Percentiles rank a stretch among this genome's conserved stretches.
Evolutionary conservation across 768 basidiomycete species (phyloP).

Genomic region (Phaeotremella fagi): DNA sequence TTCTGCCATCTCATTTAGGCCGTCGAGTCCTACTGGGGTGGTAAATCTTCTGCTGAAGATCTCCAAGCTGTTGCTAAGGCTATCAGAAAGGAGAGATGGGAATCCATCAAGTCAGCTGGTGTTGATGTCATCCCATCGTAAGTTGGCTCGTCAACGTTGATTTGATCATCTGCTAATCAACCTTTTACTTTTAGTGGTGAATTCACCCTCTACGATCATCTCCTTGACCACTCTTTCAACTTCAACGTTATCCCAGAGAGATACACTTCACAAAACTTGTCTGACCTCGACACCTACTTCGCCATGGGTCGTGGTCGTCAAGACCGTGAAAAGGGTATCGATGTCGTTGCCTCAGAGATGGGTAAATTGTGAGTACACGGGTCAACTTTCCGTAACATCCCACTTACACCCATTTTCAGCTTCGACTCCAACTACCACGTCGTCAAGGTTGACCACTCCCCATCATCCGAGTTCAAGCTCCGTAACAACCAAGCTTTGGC

Average conservation of each 20-base stretch:
- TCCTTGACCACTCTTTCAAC: slow-evolving; percentile 90
- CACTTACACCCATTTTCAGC: slow-evolving; percentile 53
- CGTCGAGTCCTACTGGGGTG: slow-evolving; percentile 96
- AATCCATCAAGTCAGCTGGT: slow-evolving; percentile 70
- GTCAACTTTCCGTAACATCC: background rate
- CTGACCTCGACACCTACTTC: slow-evolving; percentile 90
- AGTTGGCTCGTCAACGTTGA: slow-evolving; percentile 36
- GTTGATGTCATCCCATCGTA: slow-evolving; percentile 92
- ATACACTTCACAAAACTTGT: slow-evolving; percentile 78
- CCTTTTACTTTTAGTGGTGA: slow-evolving; percentile 72
- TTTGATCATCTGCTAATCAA: slow-evolving; percentile 10
- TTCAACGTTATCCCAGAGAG: slow-evolving; percentile 97
- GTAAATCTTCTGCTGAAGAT: slow-evolving; percentile 79
- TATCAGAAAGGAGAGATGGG: slow-evolving; percentile 85
- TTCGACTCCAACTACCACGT: slow-evolving; percentile 99
- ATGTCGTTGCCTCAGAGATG: slow-evolving; percentile 97
- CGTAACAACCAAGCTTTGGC: slow-evolving; percentile 91
- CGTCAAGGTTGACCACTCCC: slow-evolving; percentile 93
- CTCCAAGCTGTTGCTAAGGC: slow-evolving; percentile 82
- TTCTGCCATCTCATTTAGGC: slow-evolving; percentile 55
- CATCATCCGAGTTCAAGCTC: slow-evolving; percentile 86
- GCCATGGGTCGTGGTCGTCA: slow-evolving; percentile 98
- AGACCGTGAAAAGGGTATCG: slow-evolving; percentile 69
- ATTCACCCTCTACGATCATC: slow-evolving; percentile 97
- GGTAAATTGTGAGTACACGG: slow-evolving; percentile 81